A percentile compares a stretch with the other conserved stretches of the same genome.
phyloP scores from a whole-genome alignment of 306 rosid species.

The Prinsepia uniflora region DNA sequence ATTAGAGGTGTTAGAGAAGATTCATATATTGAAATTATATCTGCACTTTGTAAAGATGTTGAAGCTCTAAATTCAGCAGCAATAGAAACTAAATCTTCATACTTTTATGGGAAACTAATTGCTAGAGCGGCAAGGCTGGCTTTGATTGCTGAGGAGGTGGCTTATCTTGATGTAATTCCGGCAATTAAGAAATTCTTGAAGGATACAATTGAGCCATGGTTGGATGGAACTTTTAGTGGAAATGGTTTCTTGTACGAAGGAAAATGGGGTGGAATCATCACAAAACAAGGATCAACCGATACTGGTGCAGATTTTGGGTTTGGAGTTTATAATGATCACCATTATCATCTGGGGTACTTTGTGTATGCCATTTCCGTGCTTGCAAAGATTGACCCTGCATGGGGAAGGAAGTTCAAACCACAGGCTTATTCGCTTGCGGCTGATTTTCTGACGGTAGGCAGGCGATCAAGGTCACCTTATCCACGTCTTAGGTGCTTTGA shows the following conservation, averaged over 20 bases:
- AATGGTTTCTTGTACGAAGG: conserved; percentile 71
- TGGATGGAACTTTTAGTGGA: conserved; percentile 63
- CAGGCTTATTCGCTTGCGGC: conserved; percentile 64
- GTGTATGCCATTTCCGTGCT: conserved; percentile 79
- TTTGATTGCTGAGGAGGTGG: conserved; percentile 81
- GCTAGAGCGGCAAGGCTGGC: conserved; percentile 89
- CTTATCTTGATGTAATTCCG: conserved; percentile 52
- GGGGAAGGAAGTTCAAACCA: conserved; percentile 68
- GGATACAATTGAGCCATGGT: conserved; percentile 78
- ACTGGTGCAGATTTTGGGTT: conserved; percentile 68
- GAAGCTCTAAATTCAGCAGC: conserved; percentile 39
- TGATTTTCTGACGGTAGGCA: conserved; percentile 59
- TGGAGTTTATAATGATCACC: conserved; percentile 81
- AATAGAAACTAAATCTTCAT: conserved; percentile 36
- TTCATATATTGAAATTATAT: conserved; percentile 39
- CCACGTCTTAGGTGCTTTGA: conserved; percentile 79
- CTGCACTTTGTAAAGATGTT: conserved; percentile 57
- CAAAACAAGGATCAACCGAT: conserved; percentile 60
- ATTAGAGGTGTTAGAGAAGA: conserved; percentile 48
- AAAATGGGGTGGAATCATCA: conserved; percentile 81
- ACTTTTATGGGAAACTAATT: conserved; percentile 67
- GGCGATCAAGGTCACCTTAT: conserved; percentile 35
- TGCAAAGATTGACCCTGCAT: conserved; percentile 62
- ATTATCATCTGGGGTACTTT: conserved; percentile 73
- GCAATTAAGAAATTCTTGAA: conserved; percentile 44